Evolutionary conservation across 306 rosid genomes (phyloP), one percentile per base, ranked within the genome.

Genomic region (Cicer bijugum): DNA sequence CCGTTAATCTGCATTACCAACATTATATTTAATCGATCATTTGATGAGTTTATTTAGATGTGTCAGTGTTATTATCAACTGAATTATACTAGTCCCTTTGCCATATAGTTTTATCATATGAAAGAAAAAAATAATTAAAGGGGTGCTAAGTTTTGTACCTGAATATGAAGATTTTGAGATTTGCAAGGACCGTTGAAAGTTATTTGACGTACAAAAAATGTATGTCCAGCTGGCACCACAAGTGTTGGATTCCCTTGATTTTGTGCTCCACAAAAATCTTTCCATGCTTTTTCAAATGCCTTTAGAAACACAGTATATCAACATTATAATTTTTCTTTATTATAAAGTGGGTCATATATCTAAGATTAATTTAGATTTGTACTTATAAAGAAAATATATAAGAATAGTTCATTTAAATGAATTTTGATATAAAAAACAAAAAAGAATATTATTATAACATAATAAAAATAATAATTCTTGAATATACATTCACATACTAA

Each of bases 201-300:
- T 7, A 5, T 12, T 17, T 39, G 47, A 2, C 5, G 5, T 48
- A 86, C 7, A 14, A 59, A n/a, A 56, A 48, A 86, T 4, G 77
- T 19, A 48, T 56, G 8, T 2, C 53, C 46, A 9, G 12, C 9
- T 28, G 86, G 84, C 4, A 86, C 67, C 8, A 52, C 3, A n/a
- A 86, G 66, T 1, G 39, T 66, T 55, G 7, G 14, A 53, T 38
- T 69, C 12, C n/a, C 78, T 1, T 60, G 9, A 19, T 0, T 63
- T 4, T 28, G 35, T 0, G 77, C 47, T 71, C 78, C 80, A 80
- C 90, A 80, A 5, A 68, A 17, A 16, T 28, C 73, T 12, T 75
- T 10, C 88, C 86, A 87, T 28, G 85, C 82, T 50, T 56, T 37
- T 8, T 15, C 2, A 50, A 84, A 86, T 15, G 88, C 86, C 90